These are phyloP conservation scores for Raddia guianensis DNA, from an alignment of 176 grass and related monocot species.

Conservation along the genomic window DNA sequence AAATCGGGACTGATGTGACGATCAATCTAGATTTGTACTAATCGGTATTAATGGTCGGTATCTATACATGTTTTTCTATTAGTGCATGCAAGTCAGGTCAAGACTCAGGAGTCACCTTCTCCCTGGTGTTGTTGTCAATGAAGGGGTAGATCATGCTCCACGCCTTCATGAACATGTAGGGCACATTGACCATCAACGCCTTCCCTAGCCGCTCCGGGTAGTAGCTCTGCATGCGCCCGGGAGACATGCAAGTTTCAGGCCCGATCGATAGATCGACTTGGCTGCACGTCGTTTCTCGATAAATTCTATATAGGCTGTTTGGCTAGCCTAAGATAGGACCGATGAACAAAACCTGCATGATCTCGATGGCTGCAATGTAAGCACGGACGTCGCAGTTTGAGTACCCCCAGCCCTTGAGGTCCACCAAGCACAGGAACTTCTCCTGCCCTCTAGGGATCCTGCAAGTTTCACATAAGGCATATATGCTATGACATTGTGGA, in stretches of 20 bases:
- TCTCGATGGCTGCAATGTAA: conserved; percentile 64
- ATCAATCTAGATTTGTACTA: too few species aligned
- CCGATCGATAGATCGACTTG: too few species aligned
- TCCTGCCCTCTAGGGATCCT: conserved; percentile 67
- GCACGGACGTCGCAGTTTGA: conserved; percentile 61
- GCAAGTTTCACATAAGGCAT: not conserved
- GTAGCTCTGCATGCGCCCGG: conserved; percentile 42
- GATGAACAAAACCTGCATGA: conserved; percentile 59
- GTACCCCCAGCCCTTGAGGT: conserved; percentile 79
- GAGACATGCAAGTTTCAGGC: not conserved
- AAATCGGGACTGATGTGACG: too few species aligned
- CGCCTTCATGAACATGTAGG: conserved; percentile 70
- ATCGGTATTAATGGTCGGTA: too few species aligned
- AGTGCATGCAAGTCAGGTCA: not conserved
- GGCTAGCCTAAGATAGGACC: too few species aligned
- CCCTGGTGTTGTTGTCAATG: conserved; percentile 65
- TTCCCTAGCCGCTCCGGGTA: conserved; percentile 78
- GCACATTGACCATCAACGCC: conserved; percentile 59
- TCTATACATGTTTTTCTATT: too few species aligned
- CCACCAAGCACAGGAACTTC: conserved; percentile 64
- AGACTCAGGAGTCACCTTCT: conserved; percentile 47
- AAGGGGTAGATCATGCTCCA: conserved; percentile 74
- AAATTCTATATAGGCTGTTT: too few species aligned
- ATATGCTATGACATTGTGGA: too few species aligned
- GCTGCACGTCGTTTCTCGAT: too few species aligned